Evolutionary conservation across 2,329 filamentous ascomycete genomes (phyloP).

Genomic region (Neocatenulostroma microsporum): DNA sequence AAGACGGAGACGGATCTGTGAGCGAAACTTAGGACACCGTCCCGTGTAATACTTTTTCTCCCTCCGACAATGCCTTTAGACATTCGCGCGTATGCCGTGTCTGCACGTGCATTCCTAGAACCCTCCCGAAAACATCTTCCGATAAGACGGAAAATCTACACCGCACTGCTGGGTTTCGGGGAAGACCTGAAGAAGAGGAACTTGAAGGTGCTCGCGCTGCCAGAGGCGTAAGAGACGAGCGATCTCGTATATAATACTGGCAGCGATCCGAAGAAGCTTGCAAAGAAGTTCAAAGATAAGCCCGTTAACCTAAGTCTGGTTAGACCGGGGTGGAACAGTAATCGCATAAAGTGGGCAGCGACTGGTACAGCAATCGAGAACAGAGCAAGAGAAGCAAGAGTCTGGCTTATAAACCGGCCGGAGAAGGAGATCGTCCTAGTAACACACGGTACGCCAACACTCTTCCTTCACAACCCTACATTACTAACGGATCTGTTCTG

Average conservation of each 20-base stretch:
- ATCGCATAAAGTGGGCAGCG: slow-evolving; percentile 45
- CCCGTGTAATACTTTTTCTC: too few species aligned
- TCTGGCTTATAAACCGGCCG: slow-evolving; percentile 45
- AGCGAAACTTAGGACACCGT: too few species aligned
- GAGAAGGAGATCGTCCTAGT: slow-evolving; percentile 68
- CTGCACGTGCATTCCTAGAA: too few species aligned
- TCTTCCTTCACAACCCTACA: not conserved
- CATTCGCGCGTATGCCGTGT: too few species aligned
- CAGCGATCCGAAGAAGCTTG: slow-evolving; percentile 47
- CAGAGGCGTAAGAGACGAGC: slow-evolving; percentile 71
- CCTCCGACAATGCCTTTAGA: too few species aligned
- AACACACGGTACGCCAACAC: slow-evolving; percentile 54
- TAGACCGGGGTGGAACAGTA: slow-evolving; percentile 60
- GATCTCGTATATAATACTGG: slow-evolving; percentile 70
- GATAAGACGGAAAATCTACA: slow-evolving; percentile 72
- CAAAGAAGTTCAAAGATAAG: slow-evolving; percentile 52
- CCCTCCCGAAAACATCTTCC: too few species aligned
- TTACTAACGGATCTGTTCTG: not conserved
- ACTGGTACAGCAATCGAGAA: slow-evolving; percentile 47
- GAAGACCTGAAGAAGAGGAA: slow-evolving; percentile 42
- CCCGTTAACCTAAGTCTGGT: slow-evolving; percentile 59
- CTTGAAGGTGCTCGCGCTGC: slow-evolving; percentile 56
- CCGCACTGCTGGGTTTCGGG: slow-evolving; percentile 62
- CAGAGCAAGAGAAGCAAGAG: slow-evolving; percentile 54
- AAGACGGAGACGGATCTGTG: too few species aligned